Evolutionary conservation across 306 rosid genomes (phyloP), one percentile per base, ranked within the genome.

Genomic region (Rubus idaeus): DNA sequence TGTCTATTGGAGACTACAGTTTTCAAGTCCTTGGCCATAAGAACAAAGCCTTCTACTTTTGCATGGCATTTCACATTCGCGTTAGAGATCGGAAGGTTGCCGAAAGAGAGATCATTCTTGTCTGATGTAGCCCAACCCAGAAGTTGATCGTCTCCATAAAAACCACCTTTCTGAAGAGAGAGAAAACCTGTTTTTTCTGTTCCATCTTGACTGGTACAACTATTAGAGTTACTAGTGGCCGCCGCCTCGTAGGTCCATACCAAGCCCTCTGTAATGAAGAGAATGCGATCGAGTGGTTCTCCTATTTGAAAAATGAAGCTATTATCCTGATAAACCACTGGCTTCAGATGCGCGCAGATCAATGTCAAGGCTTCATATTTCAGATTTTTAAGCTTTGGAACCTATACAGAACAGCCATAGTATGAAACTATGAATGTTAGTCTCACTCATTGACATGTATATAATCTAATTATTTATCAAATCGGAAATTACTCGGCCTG

Each of bases 261-360:
- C 30, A 58, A 26, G 37, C 65, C 65, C 3, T 58, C 65, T 21
- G 65, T 58, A 8, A 58, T 23, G 17, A 58, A 23, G 40, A 58
- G 39, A 26, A 58, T 58, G 39, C 65, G 65, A 58, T 58, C 65
- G 23, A 58, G 65, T 58, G 65, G 65, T 10, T 58, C 65, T 58
- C 65, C 65, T 23, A 1, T 11, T 23, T 26, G 39, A 0, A 23
- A 58, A 23, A 58, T 30, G n/a, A 8, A 58, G 10, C 65, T 58
- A 26, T 26, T 26, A 9, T 58, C 39, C 6, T 10, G 39, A 10
- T 21, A 23, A 6, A 58, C 30, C 6, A 58, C 65, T 4, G 65
- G 65, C 10, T 58, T 58, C 40, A 58, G 23, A 53, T 17, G 6
- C 10, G 21, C 21, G 23, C 60, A 53, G 23, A 53, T 53, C 60